These are phyloP conservation scores for Eimeria zaria DNA, from an alignment of 169 alveolate genomes.

Conservation along the genomic window DNA sequence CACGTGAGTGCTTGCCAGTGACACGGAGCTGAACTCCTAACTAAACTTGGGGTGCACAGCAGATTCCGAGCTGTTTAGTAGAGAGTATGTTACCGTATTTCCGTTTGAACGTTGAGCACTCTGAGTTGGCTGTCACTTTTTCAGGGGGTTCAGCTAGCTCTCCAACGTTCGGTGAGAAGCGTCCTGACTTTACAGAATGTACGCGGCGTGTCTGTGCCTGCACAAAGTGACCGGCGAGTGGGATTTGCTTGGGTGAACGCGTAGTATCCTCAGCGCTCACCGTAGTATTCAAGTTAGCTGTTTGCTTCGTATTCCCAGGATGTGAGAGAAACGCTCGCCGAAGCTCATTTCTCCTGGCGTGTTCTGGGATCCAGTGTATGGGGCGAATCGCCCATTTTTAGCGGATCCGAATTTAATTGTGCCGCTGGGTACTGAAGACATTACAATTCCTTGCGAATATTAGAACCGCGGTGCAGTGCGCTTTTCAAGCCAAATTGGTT, in stretches of 20 bases:
- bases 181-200: constrained; percentile 11
- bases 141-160: background rate
- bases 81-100: background rate
- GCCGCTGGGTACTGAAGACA: background rate
- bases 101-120: background rate
- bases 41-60: background rate
- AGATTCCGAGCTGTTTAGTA: background rate
- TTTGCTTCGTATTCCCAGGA: background rate
- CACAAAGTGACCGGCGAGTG: background rate
- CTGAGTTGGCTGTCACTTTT: background rate
- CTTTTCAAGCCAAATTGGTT: background rate
- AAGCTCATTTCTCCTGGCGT: background rate
- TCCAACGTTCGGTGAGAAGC: background rate
- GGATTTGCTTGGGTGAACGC: background rate
- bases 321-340: background rate
- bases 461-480: background rate
- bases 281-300: background rate
- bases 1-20: background rate
- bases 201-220: background rate
- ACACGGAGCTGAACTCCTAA: background rate
- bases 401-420: background rate
- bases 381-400: background rate
- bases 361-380: background rate
- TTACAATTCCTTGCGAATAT: background rate
- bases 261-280: background rate